Percentiles rank a stretch among this genome's conserved stretches.
These are phyloP conservation scores for Colletotrichum siamense DNA, from an alignment of 2,329 filamentous ascomycete genomes.

Conservation along the genomic window DNA sequence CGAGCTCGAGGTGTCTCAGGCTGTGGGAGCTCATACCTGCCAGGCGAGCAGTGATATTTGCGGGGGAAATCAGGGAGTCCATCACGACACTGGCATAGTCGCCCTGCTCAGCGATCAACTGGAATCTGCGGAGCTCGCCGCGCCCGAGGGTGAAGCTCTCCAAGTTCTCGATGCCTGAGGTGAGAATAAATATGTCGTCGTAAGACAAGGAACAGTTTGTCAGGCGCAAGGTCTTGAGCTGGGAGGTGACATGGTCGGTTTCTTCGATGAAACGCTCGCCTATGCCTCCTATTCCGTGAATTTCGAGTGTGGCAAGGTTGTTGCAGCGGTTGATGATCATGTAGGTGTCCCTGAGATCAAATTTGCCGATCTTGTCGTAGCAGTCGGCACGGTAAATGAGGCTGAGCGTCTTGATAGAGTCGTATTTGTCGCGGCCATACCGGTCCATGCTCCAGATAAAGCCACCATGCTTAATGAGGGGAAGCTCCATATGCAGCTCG, in stretches of 20 bases:
- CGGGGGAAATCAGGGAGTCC: accelerated
- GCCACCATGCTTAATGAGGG: not conserved
- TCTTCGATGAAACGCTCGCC: accelerated
- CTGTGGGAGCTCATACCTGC: not conserved
- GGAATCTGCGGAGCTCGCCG: not conserved
- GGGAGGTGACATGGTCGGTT: slow-evolving; percentile 36
- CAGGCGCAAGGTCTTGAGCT: not conserved
- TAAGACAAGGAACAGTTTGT: not conserved
- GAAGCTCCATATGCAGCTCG: not conserved
- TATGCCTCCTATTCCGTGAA: slow-evolving; percentile 28
- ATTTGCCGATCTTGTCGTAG: not conserved
- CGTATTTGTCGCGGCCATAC: not conserved
- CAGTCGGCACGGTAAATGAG: not conserved
- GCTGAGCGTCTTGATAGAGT: not conserved
- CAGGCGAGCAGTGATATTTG: accelerated
- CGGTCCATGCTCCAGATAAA: not conserved
- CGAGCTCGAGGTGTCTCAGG: not conserved
- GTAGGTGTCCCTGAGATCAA: not conserved
- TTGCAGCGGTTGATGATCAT: not conserved
- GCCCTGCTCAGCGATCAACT: accelerated
- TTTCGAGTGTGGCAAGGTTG: not conserved
- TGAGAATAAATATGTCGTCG: no score
- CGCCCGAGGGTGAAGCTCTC: not conserved
- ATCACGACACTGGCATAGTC: accelerated
- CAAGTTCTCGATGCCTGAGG: not conserved